These are phyloP conservation scores for Claviceps citrina DNA, from an alignment of 2,329 filamentous ascomycete species.

Conservation along the genomic window DNA sequence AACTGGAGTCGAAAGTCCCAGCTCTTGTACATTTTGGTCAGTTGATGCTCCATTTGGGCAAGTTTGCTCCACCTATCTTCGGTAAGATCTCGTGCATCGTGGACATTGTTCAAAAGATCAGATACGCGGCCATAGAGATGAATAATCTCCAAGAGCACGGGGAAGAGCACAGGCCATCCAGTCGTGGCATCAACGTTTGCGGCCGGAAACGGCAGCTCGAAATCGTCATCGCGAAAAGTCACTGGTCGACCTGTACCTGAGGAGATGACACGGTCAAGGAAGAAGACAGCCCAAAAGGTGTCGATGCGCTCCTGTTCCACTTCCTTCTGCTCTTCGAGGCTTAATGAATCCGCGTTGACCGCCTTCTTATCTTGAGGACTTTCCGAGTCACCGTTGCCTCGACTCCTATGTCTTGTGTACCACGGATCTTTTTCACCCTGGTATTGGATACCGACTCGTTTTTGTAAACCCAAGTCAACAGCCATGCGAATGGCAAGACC, in stretches of 20 bases:
- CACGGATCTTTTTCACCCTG: conserved; percentile 38
- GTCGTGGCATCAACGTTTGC: conserved; percentile 36
- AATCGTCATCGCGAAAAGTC: conserved; percentile 70
- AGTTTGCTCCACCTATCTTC: conserved; percentile 57
- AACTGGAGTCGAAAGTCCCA: conserved; percentile 65
- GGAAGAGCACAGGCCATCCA: conserved; percentile 64
- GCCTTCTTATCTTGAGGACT: conserved; percentile 27
- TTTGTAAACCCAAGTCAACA: conserved; percentile 66
- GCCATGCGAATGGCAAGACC: conserved; percentile 76
- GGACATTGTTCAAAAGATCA: conserved; percentile 70
- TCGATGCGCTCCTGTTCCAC: conserved; percentile 72
- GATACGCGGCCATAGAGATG: conserved; percentile 75
- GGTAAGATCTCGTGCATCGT: conserved; percentile 57
- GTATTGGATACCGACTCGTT: conserved; percentile 56
- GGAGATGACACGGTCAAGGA: conserved; percentile 74
- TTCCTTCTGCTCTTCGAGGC: conserved; percentile 40
- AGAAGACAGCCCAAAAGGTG: conserved; percentile 82
- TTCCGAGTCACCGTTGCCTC: conserved; percentile 18
- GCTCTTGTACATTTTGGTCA: conserved; percentile 57
- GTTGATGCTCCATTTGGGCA: conserved; percentile 61
- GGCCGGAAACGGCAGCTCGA: conserved; percentile 57
- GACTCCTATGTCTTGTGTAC: conserved; percentile 30
- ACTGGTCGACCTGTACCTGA: conserved; percentile 75
- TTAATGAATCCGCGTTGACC: conserved; percentile 24
- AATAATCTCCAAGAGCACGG: conserved; percentile 67